Evolutionary conservation across 345 rosid species (phyloP).

Genomic region (Erucastrum elatum): DNA sequence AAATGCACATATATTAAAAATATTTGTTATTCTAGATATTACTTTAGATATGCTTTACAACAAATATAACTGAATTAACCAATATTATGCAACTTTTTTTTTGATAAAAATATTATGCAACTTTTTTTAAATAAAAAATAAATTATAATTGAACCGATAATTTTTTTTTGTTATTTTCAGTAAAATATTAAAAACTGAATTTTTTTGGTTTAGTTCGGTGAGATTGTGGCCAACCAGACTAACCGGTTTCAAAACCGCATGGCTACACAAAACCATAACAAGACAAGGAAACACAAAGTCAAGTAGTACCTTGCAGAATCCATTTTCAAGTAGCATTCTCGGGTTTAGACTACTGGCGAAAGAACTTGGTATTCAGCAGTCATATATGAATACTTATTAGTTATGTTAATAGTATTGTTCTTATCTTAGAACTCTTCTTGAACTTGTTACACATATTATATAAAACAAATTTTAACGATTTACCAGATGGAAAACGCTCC

Average conservation of each 20-base stretch:
- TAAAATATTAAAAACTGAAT: too few relatives aligned
- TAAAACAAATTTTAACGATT: not conserved
- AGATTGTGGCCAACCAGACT: not conserved
- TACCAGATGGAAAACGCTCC: conserved; percentile 90
- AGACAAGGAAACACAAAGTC: not conserved
- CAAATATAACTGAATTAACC: too few relatives aligned
- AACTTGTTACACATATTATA: not conserved
- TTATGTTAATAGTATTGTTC: not conserved
- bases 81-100: too few relatives aligned
- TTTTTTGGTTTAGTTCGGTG: not conserved
- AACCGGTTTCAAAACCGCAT: not conserved
- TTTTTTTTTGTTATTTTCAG: too few relatives aligned
- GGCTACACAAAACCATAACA: not conserved
- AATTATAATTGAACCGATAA: too few relatives aligned
- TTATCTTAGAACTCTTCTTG: not conserved
- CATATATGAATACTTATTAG: conserved; percentile 51
- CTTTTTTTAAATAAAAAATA: too few relatives aligned
- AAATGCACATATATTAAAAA: too few relatives aligned
- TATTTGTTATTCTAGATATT: too few relatives aligned
- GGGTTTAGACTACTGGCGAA: conserved; percentile 76
- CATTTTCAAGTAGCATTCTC: conserved; percentile 75
- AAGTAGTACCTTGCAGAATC: conserved; percentile 67
- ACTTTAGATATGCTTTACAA: too few relatives aligned
- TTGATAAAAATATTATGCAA: too few relatives aligned
- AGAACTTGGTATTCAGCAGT: conserved; percentile 78